These are phyloP conservation scores for Starmera dryadoides DNA, from an alignment of 805 yeast species.

Conservation along the genomic window DNA sequence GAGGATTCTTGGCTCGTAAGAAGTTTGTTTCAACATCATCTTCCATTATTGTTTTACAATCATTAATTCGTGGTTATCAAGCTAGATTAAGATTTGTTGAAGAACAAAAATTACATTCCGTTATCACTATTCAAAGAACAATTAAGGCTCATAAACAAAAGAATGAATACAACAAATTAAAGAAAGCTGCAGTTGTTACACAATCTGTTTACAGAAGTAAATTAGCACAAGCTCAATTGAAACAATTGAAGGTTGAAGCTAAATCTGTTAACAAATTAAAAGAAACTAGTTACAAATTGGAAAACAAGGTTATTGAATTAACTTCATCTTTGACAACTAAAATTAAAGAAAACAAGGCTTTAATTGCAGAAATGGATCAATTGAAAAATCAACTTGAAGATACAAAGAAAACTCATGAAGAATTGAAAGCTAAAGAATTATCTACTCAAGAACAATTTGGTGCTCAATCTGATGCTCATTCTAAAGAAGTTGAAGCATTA, in stretches of 20 bases:
- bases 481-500: conserved; percentile 37
- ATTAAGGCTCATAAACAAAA: conserved; percentile 68
- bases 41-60: conserved; percentile 38
- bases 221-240: conserved; percentile 60
- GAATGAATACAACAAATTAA: conserved; percentile 34
- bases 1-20: conserved; percentile 46
- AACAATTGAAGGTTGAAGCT: conserved; percentile 72
- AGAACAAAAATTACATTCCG: conserved; percentile 53
- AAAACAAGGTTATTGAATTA: conserved; percentile 94
- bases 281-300: conserved; percentile 88
- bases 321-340: conserved; percentile 78
- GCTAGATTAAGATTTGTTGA: conserved; percentile 45
- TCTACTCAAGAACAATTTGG: conserved; percentile 42
- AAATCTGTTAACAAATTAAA: conserved; percentile 84
- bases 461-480: conserved; percentile 39
- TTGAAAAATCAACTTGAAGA: conserved; percentile 46
- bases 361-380: conserved; percentile 52
- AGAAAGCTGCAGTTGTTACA: conserved; percentile 55
- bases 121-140: conserved; percentile 62
- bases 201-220: conserved; percentile 77
- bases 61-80: conserved; percentile 41
- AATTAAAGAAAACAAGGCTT: conserved; percentile 72
- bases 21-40: conserved; percentile 19
- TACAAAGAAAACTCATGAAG: conserved; percentile 44
- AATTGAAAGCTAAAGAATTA: conserved; percentile 46